Evolutionary conservation across 192 early-diverging fungal species (phyloP), one percentile per base, ranked within the genome.

Genomic region (Radiomyces spectabilis): DNA sequence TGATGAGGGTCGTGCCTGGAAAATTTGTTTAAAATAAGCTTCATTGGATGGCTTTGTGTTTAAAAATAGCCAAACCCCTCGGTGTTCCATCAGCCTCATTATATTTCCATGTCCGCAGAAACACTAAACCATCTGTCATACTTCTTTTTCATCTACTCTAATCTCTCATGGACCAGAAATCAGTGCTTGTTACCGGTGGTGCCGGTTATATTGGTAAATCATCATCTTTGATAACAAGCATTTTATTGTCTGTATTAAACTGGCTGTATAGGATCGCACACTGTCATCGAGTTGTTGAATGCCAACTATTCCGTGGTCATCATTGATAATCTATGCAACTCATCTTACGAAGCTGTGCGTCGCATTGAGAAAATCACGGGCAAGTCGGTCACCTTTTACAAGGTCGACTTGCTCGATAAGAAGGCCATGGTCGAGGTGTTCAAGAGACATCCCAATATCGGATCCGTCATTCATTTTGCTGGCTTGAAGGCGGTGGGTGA

Each of bases 401-500:
- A 83, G 38, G 84, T 86, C 18, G 92, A 96, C 59, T 86, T 97
- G 19, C 69, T 84, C 25, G 85, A 97, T 69, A 72, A 62, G 13
- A 79, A 59, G 12, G 79, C 71, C n/a, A 73, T 97, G 34, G 78
- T 80, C 22, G 51, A 55, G 4, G 74, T 92, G 18, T 97, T 97
- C 62, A 37, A 61, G 10, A 75, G 78, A 24, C 57, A 66, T 12
- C 57, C 56, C 33, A 60, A 59, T 18, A 76, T 87, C 48, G 47
- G 40, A 47, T 77, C 82, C 54, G 80, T 84, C 37, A 76, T 91
- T 70, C 92, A 94, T 68, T 91, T 96, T 65, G 85, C 86, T 7
- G 93, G 88, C 9, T 86, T 86, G 56, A 96, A 92, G 70, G 88
- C 83, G 7, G 93, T 96, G 3, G 88, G 86, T 24, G 88, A 92